Percentiles rank a stretch among this genome's conserved stretches.
Conservation (phyloP, 495 filamentous ascomycete genomes). For the Mytilinidion resinicola region DNA sequence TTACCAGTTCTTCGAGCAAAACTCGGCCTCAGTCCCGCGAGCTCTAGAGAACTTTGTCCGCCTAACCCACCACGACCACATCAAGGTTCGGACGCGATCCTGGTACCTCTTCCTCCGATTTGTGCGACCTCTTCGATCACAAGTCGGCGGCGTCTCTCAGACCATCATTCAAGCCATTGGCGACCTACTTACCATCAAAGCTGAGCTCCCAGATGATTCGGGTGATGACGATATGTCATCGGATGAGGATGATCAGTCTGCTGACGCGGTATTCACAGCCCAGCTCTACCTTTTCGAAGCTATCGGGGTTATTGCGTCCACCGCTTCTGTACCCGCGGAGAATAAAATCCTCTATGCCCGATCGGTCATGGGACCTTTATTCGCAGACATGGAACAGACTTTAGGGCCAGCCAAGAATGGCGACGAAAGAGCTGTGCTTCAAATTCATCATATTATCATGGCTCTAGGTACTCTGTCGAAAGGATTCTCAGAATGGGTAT, state of each 20-base stretch:
- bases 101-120: constrained; percentile 96
- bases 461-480: constrained; percentile 84
- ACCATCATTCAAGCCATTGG: constrained; percentile 83
- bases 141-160: constrained; percentile 82
- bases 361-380: constrained; percentile 79
- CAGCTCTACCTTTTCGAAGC: constrained; percentile 94
- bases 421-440: constrained; percentile 71
- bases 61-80: constrained; percentile 77
- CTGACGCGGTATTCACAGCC: constrained; percentile 80
- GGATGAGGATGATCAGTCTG: constrained; percentile 78
- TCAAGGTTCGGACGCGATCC: constrained; percentile 77
- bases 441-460: constrained; percentile 96
- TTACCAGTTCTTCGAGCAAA: constrained; percentile 81
- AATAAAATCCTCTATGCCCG: constrained; percentile 80
- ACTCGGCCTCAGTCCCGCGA: constrained; percentile 68
- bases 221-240: constrained; percentile 90
- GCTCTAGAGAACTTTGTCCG: constrained; percentile 90
- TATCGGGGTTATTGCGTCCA: constrained; percentile 82
- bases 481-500: constrained; percentile 83
- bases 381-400: constrained; percentile 74
- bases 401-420: constrained; percentile 66
- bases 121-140: constrained; percentile 75
- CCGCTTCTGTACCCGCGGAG: constrained; percentile 61
- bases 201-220: constrained; percentile 71
- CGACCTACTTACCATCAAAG: constrained; percentile 83